Evolutionary conservation across 805 yeast species (phyloP), one percentile per base, ranked within the genome.

Genomic region (Wickerhamomyces strasburgensis): DNA sequence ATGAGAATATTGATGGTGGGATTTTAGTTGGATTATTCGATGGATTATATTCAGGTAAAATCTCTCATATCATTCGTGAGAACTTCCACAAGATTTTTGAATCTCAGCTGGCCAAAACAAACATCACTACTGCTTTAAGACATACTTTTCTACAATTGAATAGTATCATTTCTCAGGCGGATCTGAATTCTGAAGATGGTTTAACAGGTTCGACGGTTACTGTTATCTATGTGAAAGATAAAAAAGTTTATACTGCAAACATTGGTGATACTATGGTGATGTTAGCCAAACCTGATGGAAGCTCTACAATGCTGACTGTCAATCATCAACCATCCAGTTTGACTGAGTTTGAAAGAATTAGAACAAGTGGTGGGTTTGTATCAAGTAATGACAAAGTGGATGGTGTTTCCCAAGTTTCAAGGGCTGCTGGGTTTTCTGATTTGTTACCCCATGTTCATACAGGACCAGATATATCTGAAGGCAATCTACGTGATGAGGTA

Each of bases 291-390:
- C 74, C 77, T 28, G 87, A 84, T 58, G 96, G 98, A 21, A 90
- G 86, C 33, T 82, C 75, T 56, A 64, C 69, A n/a, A 65, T 76
- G 4, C 64, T 93, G 29, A 83, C 95, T 2, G 76, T 72, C 16
- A 76, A 80, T 38, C 97, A 93, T 58, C 87, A 82, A 44, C 97
- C 98, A 7, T 81, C 93, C 5, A 76, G 73, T 19, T 68, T 83
- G 21, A 69, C 67, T 29, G 94, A 86, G 49, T 84, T 84, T 49
- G 95, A 88, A 54, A 68, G 96, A 49, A 85, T 93, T 33, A 70
- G 98, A 51, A 84, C 84, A 2, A 77, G 94, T 17, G 98, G 98
- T 36, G 98, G 98, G 2, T 83, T 73, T 57, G 95, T 93, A 9
- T 76, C 85, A 8, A 82, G 84, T 14, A 84, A 82, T 51, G 96